Conservation (phyloP, 2,329 filamentous ascomycete genomes). For the Penicillium sp. region DNA sequence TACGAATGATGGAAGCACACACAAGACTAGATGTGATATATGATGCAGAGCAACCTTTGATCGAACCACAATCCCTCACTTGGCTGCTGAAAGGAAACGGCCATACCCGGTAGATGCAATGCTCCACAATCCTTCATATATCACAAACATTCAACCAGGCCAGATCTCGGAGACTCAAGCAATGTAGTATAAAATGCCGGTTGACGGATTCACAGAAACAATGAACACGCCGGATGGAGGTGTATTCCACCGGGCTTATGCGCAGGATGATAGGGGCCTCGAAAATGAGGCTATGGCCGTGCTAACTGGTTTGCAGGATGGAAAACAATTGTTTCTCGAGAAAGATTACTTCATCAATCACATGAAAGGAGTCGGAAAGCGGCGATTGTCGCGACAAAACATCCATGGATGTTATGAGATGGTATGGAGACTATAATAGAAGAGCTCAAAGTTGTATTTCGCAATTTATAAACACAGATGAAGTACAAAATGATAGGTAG, state of each 20-base stretch:
- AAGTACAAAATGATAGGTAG: constrained; percentile 12
- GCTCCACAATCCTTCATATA: neutral
- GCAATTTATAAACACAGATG: constrained; percentile 10
- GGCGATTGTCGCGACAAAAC: neutral
- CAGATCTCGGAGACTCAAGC: neutral
- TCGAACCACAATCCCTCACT: neutral
- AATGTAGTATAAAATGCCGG: neutral
- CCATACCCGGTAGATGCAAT: neutral
- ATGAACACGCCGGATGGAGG: neutral
- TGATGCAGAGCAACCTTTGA: neutral
- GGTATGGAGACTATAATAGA: neutral
- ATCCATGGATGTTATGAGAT: neutral
- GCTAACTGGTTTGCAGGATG: neutral
- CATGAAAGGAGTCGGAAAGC: neutral
- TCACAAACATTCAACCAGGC: neutral
- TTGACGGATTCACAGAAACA: neutral
- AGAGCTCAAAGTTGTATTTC: constrained; percentile 8
- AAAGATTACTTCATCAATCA: constrained; percentile 6
- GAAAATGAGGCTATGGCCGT: neutral
- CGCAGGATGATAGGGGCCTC: neutral
- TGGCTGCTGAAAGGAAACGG: neutral
- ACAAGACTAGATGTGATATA: neutral
- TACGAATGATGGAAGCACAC: neutral
- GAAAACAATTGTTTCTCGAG: constrained; percentile 21
- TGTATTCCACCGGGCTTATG: neutral